These are phyloP conservation scores for Coemansia sp. DNA, from an alignment of 192 early-diverging fungal genomes.

Conservation along the genomic window DNA sequence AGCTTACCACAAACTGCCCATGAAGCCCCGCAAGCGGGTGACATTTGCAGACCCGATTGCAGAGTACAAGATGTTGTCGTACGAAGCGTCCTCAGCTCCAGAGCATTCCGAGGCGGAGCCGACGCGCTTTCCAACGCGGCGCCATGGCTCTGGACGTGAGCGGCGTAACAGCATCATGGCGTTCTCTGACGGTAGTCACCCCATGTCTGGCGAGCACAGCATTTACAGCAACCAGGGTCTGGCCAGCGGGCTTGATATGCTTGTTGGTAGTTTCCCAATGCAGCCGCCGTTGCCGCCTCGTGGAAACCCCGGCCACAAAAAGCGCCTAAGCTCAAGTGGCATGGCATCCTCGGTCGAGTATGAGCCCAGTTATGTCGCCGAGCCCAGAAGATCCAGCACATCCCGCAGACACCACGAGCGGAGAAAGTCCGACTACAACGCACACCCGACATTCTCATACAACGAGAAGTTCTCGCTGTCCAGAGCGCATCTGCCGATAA, in stretches of 20 bases:
- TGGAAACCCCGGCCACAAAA: neutral
- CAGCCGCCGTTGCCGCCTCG: neutral
- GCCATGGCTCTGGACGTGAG: neutral
- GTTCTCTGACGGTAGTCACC: neutral
- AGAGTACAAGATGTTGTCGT: conserved; percentile 14
- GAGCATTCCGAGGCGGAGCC: neutral
- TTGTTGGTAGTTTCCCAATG: conserved; percentile 9
- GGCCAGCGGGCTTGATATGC: neutral
- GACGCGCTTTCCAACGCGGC: neutral
- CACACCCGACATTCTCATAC: conserved; percentile 6
- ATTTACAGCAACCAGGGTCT: conserved; percentile 4
- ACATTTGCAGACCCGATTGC: conserved; percentile 47
- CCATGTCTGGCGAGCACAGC: neutral
- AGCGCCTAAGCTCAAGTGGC: neutral
- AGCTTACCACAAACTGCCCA: neutral
- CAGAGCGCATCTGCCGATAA: conserved; percentile 33
- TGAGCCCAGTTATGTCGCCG: neutral
- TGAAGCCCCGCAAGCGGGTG: conserved; percentile 33
- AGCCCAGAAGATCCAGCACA: neutral
- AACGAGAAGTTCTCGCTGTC: conserved; percentile 34
- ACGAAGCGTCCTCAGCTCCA: conserved; percentile 16
- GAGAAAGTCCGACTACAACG: conserved; percentile 6
- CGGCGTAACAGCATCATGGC: conserved; percentile 5
- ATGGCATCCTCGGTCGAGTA: neutral
- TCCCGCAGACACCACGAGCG: conserved; percentile 4